Evolutionary conservation across 495 filamentous ascomycete genomes (phyloP).

Genomic region (Penicillium macrosclerotiorum): DNA sequence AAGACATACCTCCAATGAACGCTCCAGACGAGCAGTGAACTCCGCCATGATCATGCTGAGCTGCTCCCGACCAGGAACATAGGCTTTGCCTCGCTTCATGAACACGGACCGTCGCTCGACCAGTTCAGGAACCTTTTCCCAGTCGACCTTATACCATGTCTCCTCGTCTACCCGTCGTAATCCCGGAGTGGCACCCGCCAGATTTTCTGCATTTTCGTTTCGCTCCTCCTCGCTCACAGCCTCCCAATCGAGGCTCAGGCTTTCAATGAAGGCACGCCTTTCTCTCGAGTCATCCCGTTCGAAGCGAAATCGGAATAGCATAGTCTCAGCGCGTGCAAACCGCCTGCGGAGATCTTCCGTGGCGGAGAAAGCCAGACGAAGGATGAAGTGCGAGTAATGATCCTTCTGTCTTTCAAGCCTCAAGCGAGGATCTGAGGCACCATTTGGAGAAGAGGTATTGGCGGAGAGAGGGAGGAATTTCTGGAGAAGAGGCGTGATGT

Average conservation of each 20-base stretch:
- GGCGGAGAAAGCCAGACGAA: constrained; percentile 86
- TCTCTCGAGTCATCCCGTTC: constrained; percentile 67
- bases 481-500: constrained; percentile 77
- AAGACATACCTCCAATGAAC: constrained; percentile 68
- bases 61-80: constrained; percentile 85
- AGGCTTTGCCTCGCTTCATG: constrained; percentile 79
- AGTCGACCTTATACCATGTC: constrained; percentile 92
- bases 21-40: constrained; percentile 74
- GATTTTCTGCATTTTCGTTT: constrained; percentile 47
- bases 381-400: constrained; percentile 97
- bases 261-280: constrained; percentile 70
- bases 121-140: constrained; percentile 87
- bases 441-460: constrained; percentile 62
- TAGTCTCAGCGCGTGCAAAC: constrained; percentile 82
- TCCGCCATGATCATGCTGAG: constrained; percentile 83
- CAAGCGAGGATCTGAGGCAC: constrained; percentile 47
- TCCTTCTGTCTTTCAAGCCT: constrained; percentile 85
- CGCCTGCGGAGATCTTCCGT: constrained; percentile 90
- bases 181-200: constrained; percentile 52
- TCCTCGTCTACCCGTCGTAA: constrained; percentile 68
- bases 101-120: constrained; percentile 77
- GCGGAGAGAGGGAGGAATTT: constrained; percentile 83
- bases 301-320: constrained; percentile 82
- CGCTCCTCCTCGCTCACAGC: constrained; percentile 74
- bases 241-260: constrained; percentile 78